Base-by-base conservation (phyloP, 208 protist species). In the Phytomonas francai region DNA sequence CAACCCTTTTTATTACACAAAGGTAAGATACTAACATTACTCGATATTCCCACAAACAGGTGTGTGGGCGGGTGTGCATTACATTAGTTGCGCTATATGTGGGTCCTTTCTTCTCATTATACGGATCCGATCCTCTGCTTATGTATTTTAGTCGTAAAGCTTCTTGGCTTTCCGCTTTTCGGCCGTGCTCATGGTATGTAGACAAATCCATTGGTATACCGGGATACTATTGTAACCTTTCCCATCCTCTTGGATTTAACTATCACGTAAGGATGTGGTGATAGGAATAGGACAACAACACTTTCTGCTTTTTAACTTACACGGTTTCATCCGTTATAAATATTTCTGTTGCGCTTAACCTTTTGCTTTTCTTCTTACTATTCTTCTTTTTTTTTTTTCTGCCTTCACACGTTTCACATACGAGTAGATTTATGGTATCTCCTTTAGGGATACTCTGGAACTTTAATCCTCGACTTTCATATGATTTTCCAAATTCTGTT, bases 231-330 rank as follows among this genome's bases (percentile, higher is more conserved):
- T 25, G 45, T 3, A 54, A 22, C 45, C 45, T 19, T 54, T 54
- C 45, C 45, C 19, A 25, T 25, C 45, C 16, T 25, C 22, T 19
- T 25, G 25, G 0, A 19, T 25, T 54, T 54, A 22, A 54, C 5
- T 5, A 54, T 54, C 19, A 12, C 16, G 29, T 33, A 69, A 25
- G 11, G 32, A 11, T 59, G 66, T n/a, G 36, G 34, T 7, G 69
- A 73, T 19, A 25, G 62, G 64, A 81, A 28, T 84, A 64, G 63
- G 27, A 29, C 14, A 19, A 54, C 1, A 32, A 25, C 0, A 51
- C 32, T n/a, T 27, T 30, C 28, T 29, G 19, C 33, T 42, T 36
- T 1, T 54, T 42, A 19, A 28, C 3, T 51, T 25, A 22, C 25
- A 63, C n/a, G 32, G 22, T 28, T 22, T 60, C n/a, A 4, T 59